Conservation (phyloP, 768 basidiomycete genomes). For the Termitomyces heimii region DNA sequence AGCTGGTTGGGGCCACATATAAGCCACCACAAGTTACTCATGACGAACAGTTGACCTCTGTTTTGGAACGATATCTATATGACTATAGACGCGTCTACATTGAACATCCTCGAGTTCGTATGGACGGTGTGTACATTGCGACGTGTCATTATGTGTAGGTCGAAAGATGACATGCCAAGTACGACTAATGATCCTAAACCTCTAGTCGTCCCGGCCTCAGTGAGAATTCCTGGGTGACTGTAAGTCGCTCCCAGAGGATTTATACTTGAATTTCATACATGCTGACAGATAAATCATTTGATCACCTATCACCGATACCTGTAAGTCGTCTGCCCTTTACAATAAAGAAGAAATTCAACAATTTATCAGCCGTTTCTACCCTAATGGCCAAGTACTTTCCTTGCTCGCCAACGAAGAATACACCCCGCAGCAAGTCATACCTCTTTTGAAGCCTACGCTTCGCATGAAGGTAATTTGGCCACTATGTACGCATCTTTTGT, state of each 20-base stretch:
- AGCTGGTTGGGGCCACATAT: constrained; percentile 60
- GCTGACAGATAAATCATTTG: constrained; percentile 64
- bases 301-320: constrained; percentile 93
- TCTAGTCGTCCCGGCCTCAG: constrained; percentile 44
- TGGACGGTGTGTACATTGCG: constrained; percentile 89
- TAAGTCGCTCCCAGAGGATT: constrained; percentile 28
- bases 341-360: background rate
- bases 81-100: constrained; percentile 77
- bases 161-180: background rate
- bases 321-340: constrained; percentile 31
- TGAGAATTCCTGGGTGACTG: constrained; percentile 86
- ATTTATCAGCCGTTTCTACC: constrained; percentile 68
- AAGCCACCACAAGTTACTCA: constrained; percentile 69
- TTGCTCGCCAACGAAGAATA: constrained; percentile 78
- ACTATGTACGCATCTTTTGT: background rate
- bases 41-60: constrained; percentile 37
- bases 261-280: constrained; percentile 4
- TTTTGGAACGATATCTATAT: constrained; percentile 46
- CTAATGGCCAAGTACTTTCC: constrained; percentile 81
- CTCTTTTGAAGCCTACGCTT: constrained; percentile 66
- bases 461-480: constrained; percentile 62
- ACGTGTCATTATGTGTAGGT: constrained; percentile 84
- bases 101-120: constrained; percentile 77
- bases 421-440: constrained; percentile 66
- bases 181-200: background rate